phyloP scores from a whole-genome alignment of 192 early-diverging fungal species.

The Coemansia asiatica region DNA sequence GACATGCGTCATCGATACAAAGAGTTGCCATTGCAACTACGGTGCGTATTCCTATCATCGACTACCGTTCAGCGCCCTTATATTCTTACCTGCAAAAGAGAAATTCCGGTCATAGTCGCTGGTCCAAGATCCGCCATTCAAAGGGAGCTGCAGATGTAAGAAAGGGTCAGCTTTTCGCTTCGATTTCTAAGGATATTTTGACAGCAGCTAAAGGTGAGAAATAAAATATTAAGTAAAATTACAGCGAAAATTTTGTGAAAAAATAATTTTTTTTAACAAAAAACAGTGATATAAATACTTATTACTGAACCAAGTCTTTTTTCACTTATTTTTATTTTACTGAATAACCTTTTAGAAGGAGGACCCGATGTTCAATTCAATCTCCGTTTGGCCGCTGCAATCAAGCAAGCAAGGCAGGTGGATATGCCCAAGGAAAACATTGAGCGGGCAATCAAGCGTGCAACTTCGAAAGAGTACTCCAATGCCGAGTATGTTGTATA shows the following conservation, averaged over 20 bases:
- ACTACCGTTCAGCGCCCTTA: background rate
- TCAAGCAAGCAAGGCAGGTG: constrained; percentile 57
- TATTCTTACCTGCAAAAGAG: constrained; percentile 11
- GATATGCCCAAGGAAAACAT: constrained; percentile 75
- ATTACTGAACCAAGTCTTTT: no score
- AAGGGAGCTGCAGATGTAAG: constrained; percentile 62
- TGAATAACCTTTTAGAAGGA: constrained; percentile 57
- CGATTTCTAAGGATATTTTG: constrained; percentile 64
- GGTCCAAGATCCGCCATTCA: constrained; percentile 63
- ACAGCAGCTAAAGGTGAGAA: constrained; percentile 56
- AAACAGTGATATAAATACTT: no score
- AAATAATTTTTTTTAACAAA: no score
- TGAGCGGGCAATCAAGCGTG: constrained; percentile 68
- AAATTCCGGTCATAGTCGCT: constrained; percentile 61
- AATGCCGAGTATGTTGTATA: constrained; percentile 58
- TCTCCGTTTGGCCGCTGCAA: constrained; percentile 57
- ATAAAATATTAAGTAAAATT: no score
- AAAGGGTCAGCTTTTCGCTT: constrained; percentile 56
- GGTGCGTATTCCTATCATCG: background rate
- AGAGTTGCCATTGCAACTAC: background rate
- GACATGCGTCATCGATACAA: no score
- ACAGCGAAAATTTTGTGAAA: no score
- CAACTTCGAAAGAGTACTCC: constrained; percentile 54
- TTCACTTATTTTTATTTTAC: no score
- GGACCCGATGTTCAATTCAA: constrained; percentile 62